A percentile compares a stretch with the other conserved stretches of the same genome.
Evolutionary conservation across 179 eudicot species (phyloP).

Genomic region (Sideroxylon spinosum): DNA sequence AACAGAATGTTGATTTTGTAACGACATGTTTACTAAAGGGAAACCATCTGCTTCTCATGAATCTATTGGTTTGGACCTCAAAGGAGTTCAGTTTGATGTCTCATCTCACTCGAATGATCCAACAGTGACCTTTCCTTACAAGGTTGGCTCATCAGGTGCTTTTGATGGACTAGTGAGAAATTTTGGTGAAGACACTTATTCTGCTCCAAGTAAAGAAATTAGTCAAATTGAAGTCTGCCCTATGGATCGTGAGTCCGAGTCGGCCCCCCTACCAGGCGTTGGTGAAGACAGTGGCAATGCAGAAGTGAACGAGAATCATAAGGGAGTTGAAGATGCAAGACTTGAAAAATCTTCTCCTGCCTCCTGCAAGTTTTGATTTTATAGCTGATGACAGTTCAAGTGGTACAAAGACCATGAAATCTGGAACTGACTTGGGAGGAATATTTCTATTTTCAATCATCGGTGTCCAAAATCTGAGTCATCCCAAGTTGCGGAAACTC

Average conservation of each 20-base stretch:
- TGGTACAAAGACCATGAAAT: constrained; percentile 33
- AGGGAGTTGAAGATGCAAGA: constrained; percentile 17
- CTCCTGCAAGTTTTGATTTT: constrained; percentile 30
- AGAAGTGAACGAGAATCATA: constrained; percentile 14
- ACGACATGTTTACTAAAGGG: constrained; percentile 16
- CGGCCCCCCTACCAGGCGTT: constrained; percentile 16
- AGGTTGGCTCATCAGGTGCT: constrained; percentile 15
- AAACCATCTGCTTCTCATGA: constrained; percentile 15
- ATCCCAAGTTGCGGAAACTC: constrained; percentile 15
- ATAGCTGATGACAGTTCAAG: constrained; percentile 22
- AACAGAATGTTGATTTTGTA: constrained; percentile 15
- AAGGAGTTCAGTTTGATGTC: constrained; percentile 33
- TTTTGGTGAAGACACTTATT: constrained; percentile 6
- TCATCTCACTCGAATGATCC: constrained; percentile 29
- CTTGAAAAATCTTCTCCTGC: constrained; percentile 19
- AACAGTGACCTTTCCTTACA: constrained; percentile 16
- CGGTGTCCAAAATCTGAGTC: constrained; percentile 16
- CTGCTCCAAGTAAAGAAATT: not conserved
- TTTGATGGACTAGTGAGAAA: constrained; percentile 17
- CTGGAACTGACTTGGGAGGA: constrained; percentile 29
- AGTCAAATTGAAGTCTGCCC: constrained; percentile 13
- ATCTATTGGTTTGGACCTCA: constrained; percentile 41
- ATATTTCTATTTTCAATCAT: constrained; percentile 17
- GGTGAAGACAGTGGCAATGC: constrained; percentile 20
- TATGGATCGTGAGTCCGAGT: constrained; percentile 35